Base-by-base conservation (phyloP, 139 green algal species). In the Coccomyxa sp. region DNA sequence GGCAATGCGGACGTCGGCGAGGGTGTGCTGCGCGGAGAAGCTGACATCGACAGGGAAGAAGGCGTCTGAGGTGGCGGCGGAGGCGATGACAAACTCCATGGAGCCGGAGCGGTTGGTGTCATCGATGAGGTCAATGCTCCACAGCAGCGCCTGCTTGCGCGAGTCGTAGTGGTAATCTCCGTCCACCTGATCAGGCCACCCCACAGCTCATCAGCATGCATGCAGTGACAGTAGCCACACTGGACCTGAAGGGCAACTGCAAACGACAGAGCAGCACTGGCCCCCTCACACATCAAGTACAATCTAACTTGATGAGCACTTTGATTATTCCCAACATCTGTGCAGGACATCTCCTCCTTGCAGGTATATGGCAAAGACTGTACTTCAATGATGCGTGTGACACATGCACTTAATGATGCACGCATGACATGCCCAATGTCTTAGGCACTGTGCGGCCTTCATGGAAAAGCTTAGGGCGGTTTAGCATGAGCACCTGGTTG, bases 91-190 rank as follows among this genome's bases (percentile, higher is more conserved):
- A 91, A 99, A 98, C 92, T 99, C 97, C 86, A 98, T 91, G 38
- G 91, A 91, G 25, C 97, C 97, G 77, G 77, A 95, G 83, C 89
- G 81, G 90, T 99, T 99, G 85, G 85, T 91, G 85, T 93, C 84
- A 85, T 99, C 96, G 67, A 99, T 96, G 51, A 98, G 84, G 82
- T 98, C 93, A 45, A 98, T 95, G 58, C 75, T 92, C 96, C 96
- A 99, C 18, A 97, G 75, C 88, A 98, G 83, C 32, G 86, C 80
- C 15, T 57, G 68, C 12, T 88, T 87, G 60, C 94, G 87, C 13
- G 89, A 83, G 87, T 98, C 95, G 71, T 94, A 97, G 57, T 92
- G 90, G 92, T 91, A 97, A 76, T 98, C 94, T 16, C 95, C 96
- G 81, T 98, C 94, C 28, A 91, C 86, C 89, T 95, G 85, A 66